These are phyloP conservation scores for Rubia yunnanensis DNA, from an alignment of 257 asterid genomes.

Conservation along the genomic window DNA sequence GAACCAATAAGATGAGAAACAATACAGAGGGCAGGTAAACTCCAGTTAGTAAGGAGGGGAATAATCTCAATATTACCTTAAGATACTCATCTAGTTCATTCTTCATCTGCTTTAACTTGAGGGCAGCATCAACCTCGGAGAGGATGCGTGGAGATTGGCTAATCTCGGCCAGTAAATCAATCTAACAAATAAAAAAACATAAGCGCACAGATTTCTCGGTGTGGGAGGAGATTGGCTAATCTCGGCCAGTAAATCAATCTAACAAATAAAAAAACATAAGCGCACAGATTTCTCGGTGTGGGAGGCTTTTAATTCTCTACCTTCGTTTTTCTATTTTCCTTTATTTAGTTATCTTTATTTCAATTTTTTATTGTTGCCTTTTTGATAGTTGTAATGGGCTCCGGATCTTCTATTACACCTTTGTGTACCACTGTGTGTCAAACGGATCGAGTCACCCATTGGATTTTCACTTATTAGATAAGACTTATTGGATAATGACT, in stretches of 20 bases:
- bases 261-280: constrained; percentile 8
- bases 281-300: not conserved
- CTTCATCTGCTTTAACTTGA: constrained; percentile 75
- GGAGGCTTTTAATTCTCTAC: too few relatives aligned
- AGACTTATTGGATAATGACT: too few relatives aligned
- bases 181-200: constrained; percentile 30
- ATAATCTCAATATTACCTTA: constrained; percentile 42
- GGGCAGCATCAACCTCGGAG: constrained; percentile 92
- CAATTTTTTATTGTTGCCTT: too few relatives aligned
- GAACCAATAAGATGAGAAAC: constrained; percentile 6
- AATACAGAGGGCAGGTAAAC: not conserved
- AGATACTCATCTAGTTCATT: constrained; percentile 80
- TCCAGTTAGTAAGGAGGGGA: not conserved
- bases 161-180: constrained; percentile 88
- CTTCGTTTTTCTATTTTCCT: too few relatives aligned
- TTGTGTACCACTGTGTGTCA: too few relatives aligned
- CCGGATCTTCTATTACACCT: too few relatives aligned
- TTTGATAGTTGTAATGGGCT: too few relatives aligned
- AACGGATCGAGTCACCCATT: too few relatives aligned
- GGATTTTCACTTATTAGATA: too few relatives aligned
- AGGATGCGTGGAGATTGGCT: constrained; percentile 80
- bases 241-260: constrained; percentile 95
- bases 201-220: not conserved
- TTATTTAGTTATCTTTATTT: too few relatives aligned
- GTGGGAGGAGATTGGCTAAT: constrained; percentile 75